Evolutionary conservation across 2,329 filamentous ascomycete species (phyloP), one percentile per base, ranked within the genome.

Genomic region (Apiospora hydei): DNA sequence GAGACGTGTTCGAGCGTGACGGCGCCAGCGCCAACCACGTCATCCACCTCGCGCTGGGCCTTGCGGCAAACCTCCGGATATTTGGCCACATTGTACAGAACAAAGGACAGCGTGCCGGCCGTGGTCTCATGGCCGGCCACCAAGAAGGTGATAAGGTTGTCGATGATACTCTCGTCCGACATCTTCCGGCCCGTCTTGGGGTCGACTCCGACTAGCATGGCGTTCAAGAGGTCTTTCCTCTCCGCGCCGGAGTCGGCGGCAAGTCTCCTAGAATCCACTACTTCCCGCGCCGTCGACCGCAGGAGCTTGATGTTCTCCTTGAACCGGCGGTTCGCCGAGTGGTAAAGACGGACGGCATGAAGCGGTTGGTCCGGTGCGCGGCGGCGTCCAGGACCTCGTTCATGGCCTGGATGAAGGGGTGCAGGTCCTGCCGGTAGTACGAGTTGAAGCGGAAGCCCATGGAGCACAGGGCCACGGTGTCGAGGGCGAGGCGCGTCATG

Each of bases 331-430:
- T 69, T 49, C n/a, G 41, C 24, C 13, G 67, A 49, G 41, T 26
- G 18, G 44, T 69, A 69, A 18, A 69, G 44, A 69, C 44, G n/a
- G 67, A 69, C 41, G 67, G 67, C 67, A 69, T 24, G 44, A 69
- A 46, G 43, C 67, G 67, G 21, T 46, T 71, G 6, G 83, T 80
- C 47, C 89, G 85, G 7, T 81, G 82, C 43, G 87, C 88, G 7
- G 86, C 88, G 73, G 91, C 90, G 16, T 80, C 77, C 1, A 95
- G 83, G 70, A 92, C 88, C 18, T 85, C 85, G 1, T 85, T 85
- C 92, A 94, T 94, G 49, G 91, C 88, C 64, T 85, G 80, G 51
- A 94, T 85, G 76, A 95, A 94, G 0, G 92, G 92, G 75, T 95
- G 93, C 79, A 92, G 83, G 10, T 89, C 85, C 18, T 93, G 88